A percentile compares a stretch with the other conserved stretches of the same genome.
phyloP scores from a whole-genome alignment of 2,329 filamentous ascomycete species.

The Trichoderma sp. region DNA sequence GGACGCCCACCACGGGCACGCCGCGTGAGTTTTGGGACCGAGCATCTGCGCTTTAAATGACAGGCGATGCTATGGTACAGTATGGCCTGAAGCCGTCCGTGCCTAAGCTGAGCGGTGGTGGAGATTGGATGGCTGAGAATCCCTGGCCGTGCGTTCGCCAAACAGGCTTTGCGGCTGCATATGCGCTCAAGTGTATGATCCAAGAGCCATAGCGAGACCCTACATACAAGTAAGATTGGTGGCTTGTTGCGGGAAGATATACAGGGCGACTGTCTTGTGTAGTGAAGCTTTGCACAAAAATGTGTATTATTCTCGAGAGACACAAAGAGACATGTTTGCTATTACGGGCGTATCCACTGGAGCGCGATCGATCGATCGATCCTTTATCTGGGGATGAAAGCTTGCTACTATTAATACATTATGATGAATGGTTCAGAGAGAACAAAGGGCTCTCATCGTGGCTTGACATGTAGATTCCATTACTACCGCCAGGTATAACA shows the following conservation, averaged over 20 bases:
- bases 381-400: constrained; percentile 1
- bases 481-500: background rate
- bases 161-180: background rate
- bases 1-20: background rate
- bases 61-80: background rate
- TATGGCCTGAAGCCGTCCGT: background rate
- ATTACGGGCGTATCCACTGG: background rate
- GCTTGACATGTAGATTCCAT: background rate
- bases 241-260: background rate
- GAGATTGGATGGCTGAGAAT: background rate
- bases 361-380: constrained; percentile 15
- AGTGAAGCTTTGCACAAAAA: background rate
- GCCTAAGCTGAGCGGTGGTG: background rate
- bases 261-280: background rate
- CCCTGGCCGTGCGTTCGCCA: background rate
- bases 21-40: background rate
- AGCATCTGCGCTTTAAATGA: background rate
- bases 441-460: background rate
- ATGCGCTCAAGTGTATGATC: background rate
- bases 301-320: background rate
- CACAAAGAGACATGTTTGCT: background rate
- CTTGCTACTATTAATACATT: background rate
- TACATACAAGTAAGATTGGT: background rate
- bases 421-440: background rate
- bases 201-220: background rate